These are phyloP conservation scores for Aleurites moluccanus DNA, from an alignment of 441 rosid species.

Conservation along the genomic window DNA sequence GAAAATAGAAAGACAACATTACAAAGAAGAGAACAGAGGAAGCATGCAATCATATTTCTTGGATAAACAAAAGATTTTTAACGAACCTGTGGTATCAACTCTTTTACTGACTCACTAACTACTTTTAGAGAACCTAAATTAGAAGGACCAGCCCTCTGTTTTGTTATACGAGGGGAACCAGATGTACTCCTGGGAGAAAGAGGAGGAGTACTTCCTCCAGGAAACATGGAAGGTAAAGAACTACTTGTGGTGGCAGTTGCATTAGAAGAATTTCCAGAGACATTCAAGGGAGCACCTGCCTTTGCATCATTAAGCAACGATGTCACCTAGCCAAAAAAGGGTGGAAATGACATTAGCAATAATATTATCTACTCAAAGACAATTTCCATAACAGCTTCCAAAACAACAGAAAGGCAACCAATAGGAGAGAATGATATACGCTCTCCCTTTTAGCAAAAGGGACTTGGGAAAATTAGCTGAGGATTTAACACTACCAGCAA, in stretches of 20 bases:
- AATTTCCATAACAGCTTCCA: neutral
- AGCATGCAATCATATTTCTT: constrained; percentile 3
- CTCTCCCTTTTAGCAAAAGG: neutral
- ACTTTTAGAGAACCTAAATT: constrained; percentile 84
- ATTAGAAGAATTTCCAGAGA: constrained; percentile 53
- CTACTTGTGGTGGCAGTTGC: constrained; percentile 46
- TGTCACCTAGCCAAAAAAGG: constrained; percentile 47
- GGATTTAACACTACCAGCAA: neutral
- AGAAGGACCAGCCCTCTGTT: constrained; percentile 76
- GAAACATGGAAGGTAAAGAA: constrained; percentile 90
- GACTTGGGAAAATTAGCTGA: neutral
- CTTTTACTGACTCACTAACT: constrained; percentile 75
- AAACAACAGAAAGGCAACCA: neutral
- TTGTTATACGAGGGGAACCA: constrained; percentile 84
- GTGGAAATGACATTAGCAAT: constrained; percentile 18
- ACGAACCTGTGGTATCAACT: constrained; percentile 89
- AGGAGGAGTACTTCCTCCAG: constrained; percentile 94
- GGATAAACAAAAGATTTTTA: neutral
- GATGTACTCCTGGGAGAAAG: constrained; percentile 91
- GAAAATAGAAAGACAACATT: constrained; percentile 13
- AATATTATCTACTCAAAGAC: neutral
- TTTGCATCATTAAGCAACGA: constrained; percentile 80
- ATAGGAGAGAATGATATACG: neutral
- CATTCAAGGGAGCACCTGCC: constrained; percentile 69
- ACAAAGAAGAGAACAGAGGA: constrained; percentile 11